A percentile compares a stretch with the other conserved stretches of the same genome.
phyloP scores from a whole-genome alignment of 768 basidiomycete species.

The Baorangia bicolor region DNA sequence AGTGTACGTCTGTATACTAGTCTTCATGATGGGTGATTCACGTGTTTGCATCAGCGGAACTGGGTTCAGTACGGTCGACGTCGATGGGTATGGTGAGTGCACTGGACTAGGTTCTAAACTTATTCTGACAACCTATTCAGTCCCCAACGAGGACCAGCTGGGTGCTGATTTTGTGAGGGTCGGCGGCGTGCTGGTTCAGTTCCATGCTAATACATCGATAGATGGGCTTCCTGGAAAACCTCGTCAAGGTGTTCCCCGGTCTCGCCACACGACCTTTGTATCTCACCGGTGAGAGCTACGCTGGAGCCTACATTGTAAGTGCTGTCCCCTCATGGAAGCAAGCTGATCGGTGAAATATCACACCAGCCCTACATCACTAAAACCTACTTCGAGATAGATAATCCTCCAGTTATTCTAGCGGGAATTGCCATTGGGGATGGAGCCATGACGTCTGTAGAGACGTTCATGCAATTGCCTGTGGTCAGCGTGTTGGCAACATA shows the following conservation, averaged over 20 bases:
- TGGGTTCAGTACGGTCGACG: constrained; percentile 63
- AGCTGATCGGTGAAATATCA: background rate
- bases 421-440: constrained; percentile 74
- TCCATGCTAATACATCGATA: too few species aligned
- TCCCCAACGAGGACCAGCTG: constrained; percentile 63
- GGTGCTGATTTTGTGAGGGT: constrained; percentile 44
- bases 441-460: constrained; percentile 45
- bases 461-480: constrained; percentile 53
- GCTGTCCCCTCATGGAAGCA: constrained; percentile 23
- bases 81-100: constrained; percentile 51
- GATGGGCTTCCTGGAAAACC: too few species aligned
- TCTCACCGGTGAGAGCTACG: too few species aligned
- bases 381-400: constrained; percentile 56
- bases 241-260: too few species aligned
- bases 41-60: constrained; percentile 43
- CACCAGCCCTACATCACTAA: constrained; percentile 74
- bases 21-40: background rate
- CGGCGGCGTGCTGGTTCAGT: too few species aligned
- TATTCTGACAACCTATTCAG: constrained; percentile 21
- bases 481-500: constrained; percentile 67
- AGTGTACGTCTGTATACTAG: constrained; percentile 34
- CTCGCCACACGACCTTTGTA: too few species aligned
- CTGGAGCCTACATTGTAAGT: too few species aligned
- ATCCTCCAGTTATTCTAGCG: constrained; percentile 65
- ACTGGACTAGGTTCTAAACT: background rate